Evolutionary conservation across 2,329 filamentous ascomycete genomes (phyloP).

Genomic region (Phyllosticta citribraziliensis): DNA sequence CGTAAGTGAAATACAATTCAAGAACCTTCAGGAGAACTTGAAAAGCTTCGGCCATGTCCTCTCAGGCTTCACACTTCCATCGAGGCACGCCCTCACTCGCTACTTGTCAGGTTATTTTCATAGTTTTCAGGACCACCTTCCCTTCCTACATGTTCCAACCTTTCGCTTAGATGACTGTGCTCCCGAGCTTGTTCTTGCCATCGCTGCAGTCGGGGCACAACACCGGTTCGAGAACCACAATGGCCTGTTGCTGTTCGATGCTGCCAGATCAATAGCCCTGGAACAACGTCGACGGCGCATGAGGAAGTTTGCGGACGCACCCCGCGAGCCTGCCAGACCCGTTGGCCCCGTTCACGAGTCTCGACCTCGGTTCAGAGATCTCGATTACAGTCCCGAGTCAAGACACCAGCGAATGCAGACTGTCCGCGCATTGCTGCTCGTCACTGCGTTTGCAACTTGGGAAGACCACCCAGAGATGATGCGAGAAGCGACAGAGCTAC

Average conservation of each 20-base stretch:
- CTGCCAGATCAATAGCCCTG: conserved; percentile 21
- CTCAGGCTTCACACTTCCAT: conserved; percentile 21
- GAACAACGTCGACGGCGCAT: conserved; percentile 17
- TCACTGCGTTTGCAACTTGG: conserved; percentile 25
- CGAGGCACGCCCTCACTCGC: conserved; percentile 21
- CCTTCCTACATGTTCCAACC: conserved; percentile 24
- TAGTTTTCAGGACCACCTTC: conserved; percentile 25
- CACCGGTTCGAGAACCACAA: conserved; percentile 25
- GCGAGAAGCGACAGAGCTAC: conserved; percentile 22
- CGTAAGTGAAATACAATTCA: conserved; percentile 15
- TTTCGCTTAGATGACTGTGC: conserved; percentile 23
- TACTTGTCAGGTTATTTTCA: conserved; percentile 24
- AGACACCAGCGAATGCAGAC: conserved; percentile 20
- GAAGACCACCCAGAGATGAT: conserved; percentile 20
- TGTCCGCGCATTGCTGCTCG: conserved; percentile 21
- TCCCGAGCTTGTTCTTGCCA: conserved; percentile 22
- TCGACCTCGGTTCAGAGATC: conserved; percentile 11
- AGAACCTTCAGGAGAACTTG: conserved; percentile 18
- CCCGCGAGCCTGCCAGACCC: conserved; percentile 4
- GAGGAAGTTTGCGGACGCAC: conserved; percentile 17
- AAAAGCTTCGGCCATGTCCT: conserved; percentile 16
- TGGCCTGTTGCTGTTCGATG: conserved; percentile 20
- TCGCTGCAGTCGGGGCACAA: conserved; percentile 24
- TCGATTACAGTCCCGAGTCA: conserved; percentile 11
- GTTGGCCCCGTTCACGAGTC: conserved; percentile 11